These are phyloP conservation scores for Aspergillus quadrilineatus DNA, from an alignment of 2,329 filamentous ascomycete species.

Conservation along the genomic window DNA sequence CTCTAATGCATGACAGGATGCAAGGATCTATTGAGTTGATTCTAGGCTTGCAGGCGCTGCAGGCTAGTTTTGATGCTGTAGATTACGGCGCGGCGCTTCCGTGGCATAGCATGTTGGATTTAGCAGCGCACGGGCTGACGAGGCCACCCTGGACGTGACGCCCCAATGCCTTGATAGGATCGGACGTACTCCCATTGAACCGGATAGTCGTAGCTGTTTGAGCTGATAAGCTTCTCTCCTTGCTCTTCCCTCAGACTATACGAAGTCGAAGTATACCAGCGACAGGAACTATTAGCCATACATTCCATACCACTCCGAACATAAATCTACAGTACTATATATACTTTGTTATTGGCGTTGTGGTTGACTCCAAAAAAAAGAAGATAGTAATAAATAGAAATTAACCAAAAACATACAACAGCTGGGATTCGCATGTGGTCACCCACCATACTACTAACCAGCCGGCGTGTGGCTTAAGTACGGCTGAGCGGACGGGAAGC, in stretches of 20 bases:
- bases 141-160: neutral
- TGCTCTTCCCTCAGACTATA: neutral
- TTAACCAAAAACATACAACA: too few relatives aligned
- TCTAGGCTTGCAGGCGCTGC: neutral
- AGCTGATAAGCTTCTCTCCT: conserved; percentile 10
- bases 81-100: conserved; percentile 1
- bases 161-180: neutral
- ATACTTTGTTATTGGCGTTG: too few relatives aligned
- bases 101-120: neutral
- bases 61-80: neutral
- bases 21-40: conserved; percentile 4
- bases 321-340: too few relatives aligned
- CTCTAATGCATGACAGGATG: conserved; percentile 7
- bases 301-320: too few relatives aligned
- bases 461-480: too few relatives aligned
- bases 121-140: neutral
- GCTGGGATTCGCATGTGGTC: too few relatives aligned
- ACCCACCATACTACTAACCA: too few relatives aligned
- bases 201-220: conserved; percentile 10
- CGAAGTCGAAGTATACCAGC: neutral
- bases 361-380: too few relatives aligned
- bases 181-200: neutral
- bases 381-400: too few relatives aligned
- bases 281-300: neutral
- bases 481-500: too few relatives aligned